Evolutionary conservation across 2,329 filamentous ascomycete species (phyloP).

Genomic region (Cytospora schulzeri): DNA sequence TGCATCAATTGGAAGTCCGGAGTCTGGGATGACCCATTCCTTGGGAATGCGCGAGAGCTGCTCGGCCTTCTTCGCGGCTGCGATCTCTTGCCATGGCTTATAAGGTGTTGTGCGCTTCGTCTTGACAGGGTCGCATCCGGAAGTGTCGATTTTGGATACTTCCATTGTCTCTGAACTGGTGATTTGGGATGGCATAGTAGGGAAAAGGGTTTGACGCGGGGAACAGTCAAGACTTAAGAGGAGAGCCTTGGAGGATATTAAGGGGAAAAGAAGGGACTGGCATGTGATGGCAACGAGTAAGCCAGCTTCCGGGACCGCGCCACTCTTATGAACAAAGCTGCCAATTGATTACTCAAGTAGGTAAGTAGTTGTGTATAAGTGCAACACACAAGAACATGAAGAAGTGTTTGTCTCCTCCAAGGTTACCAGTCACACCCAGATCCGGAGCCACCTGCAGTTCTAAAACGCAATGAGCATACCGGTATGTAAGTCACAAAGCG

Average conservation of each 20-base stretch:
- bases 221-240: neutral
- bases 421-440: neutral
- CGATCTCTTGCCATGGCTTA: slow-evolving; percentile 12
- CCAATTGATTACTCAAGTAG: too few relatives aligned
- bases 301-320: too few relatives aligned
- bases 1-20: neutral
- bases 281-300: too few relatives aligned
- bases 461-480: too few relatives aligned
- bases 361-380: too few relatives aligned
- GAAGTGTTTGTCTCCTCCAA: too few relatives aligned
- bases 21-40: neutral
- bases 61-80: neutral
- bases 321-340: neutral
- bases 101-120: slow-evolving; percentile 7
- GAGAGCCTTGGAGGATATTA: too few relatives aligned
- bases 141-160: neutral
- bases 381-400: too few relatives aligned
- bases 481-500: neutral
- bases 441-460: too few relatives aligned
- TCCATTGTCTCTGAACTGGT: neutral
- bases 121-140: slow-evolving; percentile 9
- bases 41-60: slow-evolving; percentile 10
- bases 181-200: slow-evolving; percentile 28
- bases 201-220: neutral
- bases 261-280: too few relatives aligned